Base-by-base conservation (phyloP, 2,329 filamentous ascomycete genomes). In the Fusarium nanum region DNA sequence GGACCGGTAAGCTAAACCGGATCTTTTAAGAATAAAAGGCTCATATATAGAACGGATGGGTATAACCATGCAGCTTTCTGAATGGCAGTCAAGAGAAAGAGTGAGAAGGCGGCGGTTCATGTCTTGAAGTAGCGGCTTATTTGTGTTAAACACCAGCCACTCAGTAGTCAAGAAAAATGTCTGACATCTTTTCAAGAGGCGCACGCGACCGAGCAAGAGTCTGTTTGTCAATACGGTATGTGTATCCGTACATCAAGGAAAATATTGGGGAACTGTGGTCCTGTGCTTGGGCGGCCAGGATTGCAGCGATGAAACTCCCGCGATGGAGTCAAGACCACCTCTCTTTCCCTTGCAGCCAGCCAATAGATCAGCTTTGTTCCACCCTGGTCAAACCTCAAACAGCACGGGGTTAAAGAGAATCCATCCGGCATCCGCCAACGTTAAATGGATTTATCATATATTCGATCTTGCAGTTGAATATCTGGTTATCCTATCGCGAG, bases 301-400 rank as follows among this genome's bases (percentile, higher is more conserved):
- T 54, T 42, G 25, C 25, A 60, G 53, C 52, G 58, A 68, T 73
- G 72, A 74, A 74, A 75, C 72, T 63, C 42, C 61, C 45, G 40
- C 42, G 40, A 54, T 60, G 56, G 62, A 56, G 44, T 58, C 61
- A 25, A 55, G 57, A 46, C 59, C 56, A 52, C 46, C n/a, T 57
- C 41, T 42, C 40, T n/a, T 44, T 50, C 61, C 66, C 72, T 64
- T 56, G 56, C 64, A 72, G 56, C 64, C 45, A 73, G 56, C 69
- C 66, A 67, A 70, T 72, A 62, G 41, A 46, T 41, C 41, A 16
- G 27, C 20, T n/a, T 27, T 8, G 22, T 44, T 32, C 30, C 23
- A 56, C 58, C 68, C 72, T 64, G 56, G 72, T 67, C 59, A 46
- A 66, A 73, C 48, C 70, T 74, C 68, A 73, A 74, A 74, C 72